Percentiles rank a stretch among this genome's conserved stretches.
These are phyloP conservation scores for Xylariaceae sp. DNA, from an alignment of 2,329 filamentous ascomycete species.

Conservation along the genomic window DNA sequence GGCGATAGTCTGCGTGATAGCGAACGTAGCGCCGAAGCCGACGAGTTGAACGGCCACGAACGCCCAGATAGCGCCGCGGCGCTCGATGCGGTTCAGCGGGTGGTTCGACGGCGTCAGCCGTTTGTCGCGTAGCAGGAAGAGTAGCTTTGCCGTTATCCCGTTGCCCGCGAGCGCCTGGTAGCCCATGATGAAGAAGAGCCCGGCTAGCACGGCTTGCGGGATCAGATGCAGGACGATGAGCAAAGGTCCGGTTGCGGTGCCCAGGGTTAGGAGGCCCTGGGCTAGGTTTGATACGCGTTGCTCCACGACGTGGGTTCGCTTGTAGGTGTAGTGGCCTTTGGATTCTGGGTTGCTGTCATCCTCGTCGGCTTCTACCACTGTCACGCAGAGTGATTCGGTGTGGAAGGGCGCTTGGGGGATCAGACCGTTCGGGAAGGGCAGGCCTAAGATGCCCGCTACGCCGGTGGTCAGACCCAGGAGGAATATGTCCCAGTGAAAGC, in stretches of 20 bases:
- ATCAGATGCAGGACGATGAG: constrained; percentile 70
- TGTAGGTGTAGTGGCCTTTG: constrained; percentile 51
- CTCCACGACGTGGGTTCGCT: constrained; percentile 62
- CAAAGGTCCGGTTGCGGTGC: constrained; percentile 71
- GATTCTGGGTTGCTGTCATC: constrained; percentile 47
- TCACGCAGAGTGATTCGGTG: constrained; percentile 72
- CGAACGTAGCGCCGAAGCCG: constrained; percentile 72
- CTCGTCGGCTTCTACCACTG: constrained; percentile 44
- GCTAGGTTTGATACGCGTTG: constrained; percentile 74
- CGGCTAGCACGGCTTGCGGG: constrained; percentile 72
- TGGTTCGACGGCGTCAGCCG: constrained; percentile 54
- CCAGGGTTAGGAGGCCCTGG: constrained; percentile 70
- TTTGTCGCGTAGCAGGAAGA: constrained; percentile 63
- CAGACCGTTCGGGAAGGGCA: constrained; percentile 77
- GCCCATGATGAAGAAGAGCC: constrained; percentile 81
- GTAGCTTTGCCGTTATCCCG: constrained; percentile 68
- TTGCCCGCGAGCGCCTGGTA: constrained; percentile 71
- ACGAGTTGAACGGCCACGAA: constrained; percentile 65
- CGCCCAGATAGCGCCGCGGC: constrained; percentile 61
- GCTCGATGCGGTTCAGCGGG: constrained; percentile 55
- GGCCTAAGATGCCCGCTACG: constrained; percentile 66
- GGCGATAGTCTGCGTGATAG: constrained; percentile 76
- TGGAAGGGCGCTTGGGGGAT: constrained; percentile 82
- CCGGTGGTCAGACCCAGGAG: constrained; percentile 73
- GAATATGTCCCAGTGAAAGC: constrained; percentile 83